Percentiles rank a stretch among this genome's conserved stretches.
Evolutionary conservation across 441 rosid genomes (phyloP).

Genomic region (Lepidium campestre): DNA sequence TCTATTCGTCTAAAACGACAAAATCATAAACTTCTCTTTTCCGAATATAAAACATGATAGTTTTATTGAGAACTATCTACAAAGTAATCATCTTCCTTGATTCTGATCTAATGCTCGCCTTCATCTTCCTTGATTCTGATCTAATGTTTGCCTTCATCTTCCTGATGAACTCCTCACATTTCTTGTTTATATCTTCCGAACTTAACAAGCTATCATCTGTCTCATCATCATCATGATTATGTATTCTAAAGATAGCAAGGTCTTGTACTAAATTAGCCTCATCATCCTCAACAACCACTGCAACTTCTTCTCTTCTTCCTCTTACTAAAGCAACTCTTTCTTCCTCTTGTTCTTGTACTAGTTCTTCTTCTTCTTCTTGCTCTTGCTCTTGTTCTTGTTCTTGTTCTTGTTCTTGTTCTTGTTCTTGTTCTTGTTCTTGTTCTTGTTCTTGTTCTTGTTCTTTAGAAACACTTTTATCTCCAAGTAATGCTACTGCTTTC

Average conservation of each 20-base stretch:
- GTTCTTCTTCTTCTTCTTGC: background rate
- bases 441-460: slow-evolving; percentile 1
- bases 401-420: background rate
- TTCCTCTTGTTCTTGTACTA: slow-evolving; percentile 6
- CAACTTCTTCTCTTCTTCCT: background rate
- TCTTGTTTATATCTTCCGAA: slow-evolving; percentile 59
- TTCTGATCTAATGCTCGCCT: slow-evolving; percentile 32
- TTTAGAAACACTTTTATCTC: background rate
- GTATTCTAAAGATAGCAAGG: background rate
- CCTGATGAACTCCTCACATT: slow-evolving; percentile 66
- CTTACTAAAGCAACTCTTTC: background rate
- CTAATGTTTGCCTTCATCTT: slow-evolving; percentile 37
- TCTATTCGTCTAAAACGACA: background rate
- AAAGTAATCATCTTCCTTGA: slow-evolving; percentile 1
- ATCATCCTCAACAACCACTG: slow-evolving; percentile 12
- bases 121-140: too few relatives aligned
- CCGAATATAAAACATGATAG: background rate
- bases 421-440: background rate
- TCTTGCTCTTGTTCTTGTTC: background rate
- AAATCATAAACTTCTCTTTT: background rate
- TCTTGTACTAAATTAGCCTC: slow-evolving; percentile 16
- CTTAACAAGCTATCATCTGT: slow-evolving; percentile 29
- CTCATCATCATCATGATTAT: slow-evolving; percentile 20
- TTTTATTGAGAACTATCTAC: background rate
- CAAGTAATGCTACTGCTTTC: slow-evolving; percentile 9